Evolutionary conservation across 805 yeast genomes (phyloP).

Genomic region (Lipomyces mesembrius): DNA sequence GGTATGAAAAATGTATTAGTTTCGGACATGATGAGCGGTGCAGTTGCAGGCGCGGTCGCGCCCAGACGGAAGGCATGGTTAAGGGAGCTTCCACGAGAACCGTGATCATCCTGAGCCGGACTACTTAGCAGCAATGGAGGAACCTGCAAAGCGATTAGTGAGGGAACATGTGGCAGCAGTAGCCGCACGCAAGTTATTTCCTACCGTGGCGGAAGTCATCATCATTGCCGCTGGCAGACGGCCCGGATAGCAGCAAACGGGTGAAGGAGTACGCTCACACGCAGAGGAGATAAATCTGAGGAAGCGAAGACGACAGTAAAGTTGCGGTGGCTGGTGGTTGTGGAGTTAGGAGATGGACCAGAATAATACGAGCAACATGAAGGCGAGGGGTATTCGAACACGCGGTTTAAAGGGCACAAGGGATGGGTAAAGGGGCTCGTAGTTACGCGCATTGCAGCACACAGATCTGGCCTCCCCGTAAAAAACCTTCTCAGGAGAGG

Average conservation of each 20-base stretch:
- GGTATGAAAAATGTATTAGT: neutral
- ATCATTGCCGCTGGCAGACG: neutral
- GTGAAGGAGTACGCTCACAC: neutral
- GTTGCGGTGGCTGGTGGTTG: neutral
- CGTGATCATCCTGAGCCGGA: neutral
- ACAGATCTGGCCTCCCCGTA: neutral
- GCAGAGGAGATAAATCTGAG: neutral
- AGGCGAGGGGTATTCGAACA: neutral
- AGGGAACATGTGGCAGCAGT: neutral
- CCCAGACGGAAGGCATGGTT: neutral
- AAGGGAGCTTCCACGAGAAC: conserved; percentile 5
- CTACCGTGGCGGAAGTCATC: neutral
- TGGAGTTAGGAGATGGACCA: neutral
- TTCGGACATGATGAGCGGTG: conserved; percentile 4
- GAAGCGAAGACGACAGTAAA: neutral
- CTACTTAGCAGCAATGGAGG: conserved; percentile 11
- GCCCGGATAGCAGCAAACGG: neutral
- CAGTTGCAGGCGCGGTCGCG: neutral
- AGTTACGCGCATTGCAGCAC: neutral
- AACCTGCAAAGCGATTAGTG: neutral
- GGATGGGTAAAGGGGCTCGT: neutral
- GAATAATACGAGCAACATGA: neutral
- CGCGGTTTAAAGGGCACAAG: neutral
- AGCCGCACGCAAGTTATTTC: neutral
- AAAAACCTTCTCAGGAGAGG: neutral